Evolutionary conservation across 306 rosid species (phyloP), one percentile per base, ranked within the genome.

Genomic region (Prunus kanzakura): DNA sequence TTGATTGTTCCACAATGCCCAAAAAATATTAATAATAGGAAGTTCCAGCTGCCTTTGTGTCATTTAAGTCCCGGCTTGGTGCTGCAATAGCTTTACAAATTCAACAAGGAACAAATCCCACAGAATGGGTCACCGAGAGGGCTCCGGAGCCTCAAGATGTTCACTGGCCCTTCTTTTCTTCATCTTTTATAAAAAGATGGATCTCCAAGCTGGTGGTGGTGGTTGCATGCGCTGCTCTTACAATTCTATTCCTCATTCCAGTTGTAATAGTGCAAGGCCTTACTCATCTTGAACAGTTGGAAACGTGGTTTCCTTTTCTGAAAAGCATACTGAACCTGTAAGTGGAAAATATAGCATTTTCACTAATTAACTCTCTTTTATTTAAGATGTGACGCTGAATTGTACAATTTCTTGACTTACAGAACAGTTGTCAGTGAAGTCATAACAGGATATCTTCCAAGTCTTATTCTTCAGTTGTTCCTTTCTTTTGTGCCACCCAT

Each of bases 361-460:
- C 20, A 15, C 2, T n/a, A 27, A 41, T 72, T 25, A 2, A 25
- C 30, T 41, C 52, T 57, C 46, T 46, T 56, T 56, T 70, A 4
- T 23, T 61, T 62, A 11, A 23, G 56, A 60, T 23, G 30, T 72
- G 49, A 13, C 32, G 72, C 50, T 73, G 67, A 76, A 70, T 75
- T 3, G 8, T 68, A 25, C 67, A 3, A 77, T 64, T 55, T 68
- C 57, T 76, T 58, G 46, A 67, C 74, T 85, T 88, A 72, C 95
- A 93, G 98, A 81, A 67, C 89, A 56, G 72, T 93, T 73, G 91
- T 93, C 73, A 89, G 93, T 85, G 75, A 85, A 81, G 89, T 91
- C 76, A 83, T 93, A 79, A 93, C 97, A 7, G 98, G 98, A 78
- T 91, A 93, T 79, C 98, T 93, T 85, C 98, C 98, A 10, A 93